phyloP scores from a whole-genome alignment of 176 grass and related monocot species.

The Zizania latifolia region DNA sequence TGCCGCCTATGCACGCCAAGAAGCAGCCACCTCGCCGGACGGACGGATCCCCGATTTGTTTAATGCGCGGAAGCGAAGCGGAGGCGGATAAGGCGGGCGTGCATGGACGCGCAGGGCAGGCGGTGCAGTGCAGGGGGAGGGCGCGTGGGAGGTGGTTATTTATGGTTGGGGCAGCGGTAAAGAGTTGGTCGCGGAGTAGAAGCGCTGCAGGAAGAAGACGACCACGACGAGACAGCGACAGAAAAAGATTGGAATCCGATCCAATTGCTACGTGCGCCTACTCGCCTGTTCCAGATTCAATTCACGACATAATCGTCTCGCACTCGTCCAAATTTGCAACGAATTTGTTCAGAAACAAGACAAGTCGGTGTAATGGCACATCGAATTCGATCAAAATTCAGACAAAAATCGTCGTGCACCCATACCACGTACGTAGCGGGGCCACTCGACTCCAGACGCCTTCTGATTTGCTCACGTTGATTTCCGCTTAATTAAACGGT shows the following conservation, averaged over 20 bases:
- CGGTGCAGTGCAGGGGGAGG: too few species aligned
- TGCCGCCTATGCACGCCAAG: neutral
- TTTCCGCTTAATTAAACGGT: too few species aligned
- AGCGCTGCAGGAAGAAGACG: neutral
- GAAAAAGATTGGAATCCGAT: neutral
- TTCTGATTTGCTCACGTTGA: too few species aligned
- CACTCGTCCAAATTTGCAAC: neutral
- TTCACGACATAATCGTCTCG: too few species aligned
- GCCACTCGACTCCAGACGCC: too few species aligned
- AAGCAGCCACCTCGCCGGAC: neutral
- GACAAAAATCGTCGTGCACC: too few species aligned
- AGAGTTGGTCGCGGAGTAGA: constrained; percentile 32
- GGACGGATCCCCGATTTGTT: neutral
- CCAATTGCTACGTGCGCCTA: too few species aligned
- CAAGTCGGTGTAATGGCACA: too few species aligned
- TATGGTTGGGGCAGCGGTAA: constrained; percentile 35
- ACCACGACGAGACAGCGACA: neutral
- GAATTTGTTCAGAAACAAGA: neutral
- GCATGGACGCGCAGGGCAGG: constrained; percentile 6
- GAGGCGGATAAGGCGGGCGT: neutral
- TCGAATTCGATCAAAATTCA: neutral
- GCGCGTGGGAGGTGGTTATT: constrained; percentile 38
- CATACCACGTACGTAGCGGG: too few species aligned
- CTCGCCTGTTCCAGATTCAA: too few species aligned
- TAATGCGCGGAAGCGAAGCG: neutral